These are phyloP conservation scores for Blastocystis sp. DNA, from an alignment of 352 stramenopile genomes.

Conservation along the genomic window DNA sequence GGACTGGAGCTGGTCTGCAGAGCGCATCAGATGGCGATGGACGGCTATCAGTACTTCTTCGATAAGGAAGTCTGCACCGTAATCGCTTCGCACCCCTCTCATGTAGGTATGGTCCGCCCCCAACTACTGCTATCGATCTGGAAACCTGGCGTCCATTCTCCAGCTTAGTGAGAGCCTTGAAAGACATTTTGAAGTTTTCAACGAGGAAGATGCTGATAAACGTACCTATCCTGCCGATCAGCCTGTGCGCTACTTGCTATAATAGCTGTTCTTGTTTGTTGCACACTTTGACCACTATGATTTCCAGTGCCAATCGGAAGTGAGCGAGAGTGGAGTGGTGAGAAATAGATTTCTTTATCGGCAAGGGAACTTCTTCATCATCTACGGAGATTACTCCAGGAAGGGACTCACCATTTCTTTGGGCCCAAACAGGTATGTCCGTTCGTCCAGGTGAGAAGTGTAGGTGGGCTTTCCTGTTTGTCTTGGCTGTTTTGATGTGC, in stretches of 20 bases:
- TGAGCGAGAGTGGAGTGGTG: background rate
- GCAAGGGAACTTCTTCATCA: conserved; percentile 31
- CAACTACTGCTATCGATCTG: conserved; percentile 83
- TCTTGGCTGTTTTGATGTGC: background rate
- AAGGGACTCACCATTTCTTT: conserved; percentile 50
- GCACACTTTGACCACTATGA: background rate
- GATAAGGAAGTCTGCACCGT: conserved; percentile 34
- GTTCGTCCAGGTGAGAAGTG: too few species aligned
- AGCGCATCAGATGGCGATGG: conserved; percentile 78
- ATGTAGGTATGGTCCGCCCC: conserved; percentile 72
- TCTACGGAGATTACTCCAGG: background rate
- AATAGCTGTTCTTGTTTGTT: background rate
- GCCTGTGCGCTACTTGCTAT: conserved; percentile 71
- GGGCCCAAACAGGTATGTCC: background rate
- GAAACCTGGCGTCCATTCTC: conserved; percentile 95
- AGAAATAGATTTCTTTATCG: conserved; percentile 24
- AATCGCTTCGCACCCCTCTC: conserved; percentile 65
- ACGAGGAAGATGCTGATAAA: conserved; percentile 90
- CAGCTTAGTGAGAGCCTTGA: conserved; percentile 91
- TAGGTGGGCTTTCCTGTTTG: background rate
- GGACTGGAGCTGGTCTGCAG: conserved; percentile 77
- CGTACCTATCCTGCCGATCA: conserved; percentile 92
- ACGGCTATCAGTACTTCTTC: conserved; percentile 84
- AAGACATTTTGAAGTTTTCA: conserved; percentile 80
- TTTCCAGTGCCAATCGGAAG: background rate